Evolutionary conservation across 2,329 filamentous ascomycete genomes (phyloP).

Genomic region (Pseudopithomyces maydicus): DNA sequence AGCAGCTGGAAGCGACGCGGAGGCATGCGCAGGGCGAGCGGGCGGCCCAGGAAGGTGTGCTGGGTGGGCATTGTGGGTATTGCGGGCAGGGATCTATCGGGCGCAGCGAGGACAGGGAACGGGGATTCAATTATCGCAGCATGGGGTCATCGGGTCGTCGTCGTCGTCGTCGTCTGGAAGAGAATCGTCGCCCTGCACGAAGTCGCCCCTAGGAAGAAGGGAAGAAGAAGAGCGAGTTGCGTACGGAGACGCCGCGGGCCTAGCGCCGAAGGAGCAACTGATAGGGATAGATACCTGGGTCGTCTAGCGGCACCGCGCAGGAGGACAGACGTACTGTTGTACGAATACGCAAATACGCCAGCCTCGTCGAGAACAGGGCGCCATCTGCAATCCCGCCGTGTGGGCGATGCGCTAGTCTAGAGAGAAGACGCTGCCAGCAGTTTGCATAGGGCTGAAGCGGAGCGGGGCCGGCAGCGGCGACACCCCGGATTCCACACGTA

Average conservation of each 20-base stretch:
- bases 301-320: no score
- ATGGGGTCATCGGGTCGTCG: no score
- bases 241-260: no score
- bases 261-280: no score
- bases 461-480: not conserved
- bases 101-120: not conserved
- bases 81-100: not conserved
- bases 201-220: no score
- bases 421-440: not conserved
- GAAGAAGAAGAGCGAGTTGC: no score
- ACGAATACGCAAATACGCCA: not conserved
- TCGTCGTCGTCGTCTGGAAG: no score
- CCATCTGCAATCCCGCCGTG: not conserved
- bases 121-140: conserved; percentile 10
- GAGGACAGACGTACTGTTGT: not conserved
- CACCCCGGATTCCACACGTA: conserved; percentile 15
- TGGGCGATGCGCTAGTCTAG: not conserved
- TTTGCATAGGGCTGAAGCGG: conserved; percentile 31
- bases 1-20: conserved; percentile 56
- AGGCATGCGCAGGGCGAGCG: conserved; percentile 42
- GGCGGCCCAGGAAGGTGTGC: conserved; percentile 37
- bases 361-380: no score
- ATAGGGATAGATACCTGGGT: no score
- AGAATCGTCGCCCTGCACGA: no score
- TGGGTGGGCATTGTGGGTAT: conserved; percentile 39